Evolutionary conservation across 1,139 yeast species (phyloP).

Genomic region (Geotrichum citri-aurantii): DNA sequence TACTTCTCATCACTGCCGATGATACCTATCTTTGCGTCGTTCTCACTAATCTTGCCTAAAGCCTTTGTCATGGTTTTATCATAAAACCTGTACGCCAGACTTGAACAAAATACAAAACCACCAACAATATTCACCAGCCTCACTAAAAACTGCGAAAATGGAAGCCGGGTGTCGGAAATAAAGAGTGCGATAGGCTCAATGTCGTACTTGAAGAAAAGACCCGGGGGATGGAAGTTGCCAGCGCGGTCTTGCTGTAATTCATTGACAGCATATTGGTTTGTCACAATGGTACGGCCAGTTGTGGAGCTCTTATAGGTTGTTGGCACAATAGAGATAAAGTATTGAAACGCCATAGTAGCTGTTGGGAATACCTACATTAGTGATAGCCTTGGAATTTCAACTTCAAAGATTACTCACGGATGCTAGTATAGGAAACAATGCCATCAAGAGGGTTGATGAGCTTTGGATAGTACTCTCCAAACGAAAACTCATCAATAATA

Average conservation of each 20-base stretch:
- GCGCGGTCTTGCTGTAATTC: conserved; percentile 39
- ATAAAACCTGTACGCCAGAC: conserved; percentile 35
- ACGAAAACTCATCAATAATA: conserved; percentile 78
- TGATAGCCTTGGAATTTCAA: background rate
- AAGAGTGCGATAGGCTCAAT: conserved; percentile 79
- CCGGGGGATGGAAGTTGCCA: conserved; percentile 46
- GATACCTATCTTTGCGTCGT: conserved; percentile 16
- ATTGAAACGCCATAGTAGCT: conserved; percentile 39
- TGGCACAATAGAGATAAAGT: conserved; percentile 77
- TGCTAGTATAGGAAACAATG: conserved; percentile 36
- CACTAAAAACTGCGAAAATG: conserved; percentile 72
- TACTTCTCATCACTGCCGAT: conserved; percentile 12
- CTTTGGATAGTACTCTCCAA: conserved; percentile 84
- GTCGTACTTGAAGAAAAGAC: conserved; percentile 76
- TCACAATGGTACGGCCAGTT: conserved; percentile 65
- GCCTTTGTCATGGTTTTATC: conserved; percentile 33
- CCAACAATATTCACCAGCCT: conserved; percentile 77
- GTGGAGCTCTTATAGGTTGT: conserved; percentile 56
- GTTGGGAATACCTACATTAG: background rate
- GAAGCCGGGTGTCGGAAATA: conserved; percentile 63
- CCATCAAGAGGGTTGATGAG: conserved; percentile 81
- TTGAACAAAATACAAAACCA: conserved; percentile 52
- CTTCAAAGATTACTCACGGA: conserved; percentile 26
- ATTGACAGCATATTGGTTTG: conserved; percentile 82
- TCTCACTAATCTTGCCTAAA: conserved; percentile 10